Evolutionary conservation across 1,284 basidiomycete species (phyloP).

Genomic region (Pseudozyma pruni): DNA sequence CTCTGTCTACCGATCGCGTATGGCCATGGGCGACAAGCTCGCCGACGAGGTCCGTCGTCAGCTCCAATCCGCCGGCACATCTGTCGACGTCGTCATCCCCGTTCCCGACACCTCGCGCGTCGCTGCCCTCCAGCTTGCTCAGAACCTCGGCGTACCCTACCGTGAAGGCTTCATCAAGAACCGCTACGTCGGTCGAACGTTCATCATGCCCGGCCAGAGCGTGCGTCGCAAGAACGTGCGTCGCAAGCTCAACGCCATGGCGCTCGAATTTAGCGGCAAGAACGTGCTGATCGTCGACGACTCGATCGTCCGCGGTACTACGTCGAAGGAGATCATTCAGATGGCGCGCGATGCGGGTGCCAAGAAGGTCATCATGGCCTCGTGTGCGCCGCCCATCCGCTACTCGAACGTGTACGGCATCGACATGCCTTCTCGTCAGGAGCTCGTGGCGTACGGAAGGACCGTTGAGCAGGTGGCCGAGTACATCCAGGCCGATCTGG

Average conservation of each 20-base stretch:
- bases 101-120: slow-evolving; percentile 97
- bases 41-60: slow-evolving; percentile 86
- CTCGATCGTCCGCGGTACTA: slow-evolving; percentile 98
- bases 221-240: slow-evolving; percentile 90
- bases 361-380: slow-evolving; percentile 95
- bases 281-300: slow-evolving; percentile 97
- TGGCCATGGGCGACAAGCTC: slow-evolving; percentile 98
- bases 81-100: slow-evolving; percentile 85
- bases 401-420: slow-evolving; percentile 98
- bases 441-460: slow-evolving; percentile 90
- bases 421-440: slow-evolving; percentile 95
- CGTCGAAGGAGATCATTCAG: slow-evolving; percentile 97
- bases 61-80: slow-evolving; percentile 73
- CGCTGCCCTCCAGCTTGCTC: slow-evolving; percentile 93
- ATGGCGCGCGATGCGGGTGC: slow-evolving; percentile 99
- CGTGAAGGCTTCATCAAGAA: slow-evolving; percentile 99
- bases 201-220: slow-evolving; percentile 97
- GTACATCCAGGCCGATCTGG: slow-evolving; percentile 92
- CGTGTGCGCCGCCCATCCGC: slow-evolving; percentile 95
- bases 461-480: slow-evolving; percentile 80
- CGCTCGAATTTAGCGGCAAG: slow-evolving; percentile 93
- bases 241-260: slow-evolving; percentile 97
- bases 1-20: slow-evolving; percentile 94
- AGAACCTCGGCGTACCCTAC: slow-evolving; percentile 89
- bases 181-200: slow-evolving; percentile 96